These are phyloP conservation scores for Phoma herbarum DNA, from an alignment of 2,329 filamentous ascomycete species.

Conservation along the genomic window DNA sequence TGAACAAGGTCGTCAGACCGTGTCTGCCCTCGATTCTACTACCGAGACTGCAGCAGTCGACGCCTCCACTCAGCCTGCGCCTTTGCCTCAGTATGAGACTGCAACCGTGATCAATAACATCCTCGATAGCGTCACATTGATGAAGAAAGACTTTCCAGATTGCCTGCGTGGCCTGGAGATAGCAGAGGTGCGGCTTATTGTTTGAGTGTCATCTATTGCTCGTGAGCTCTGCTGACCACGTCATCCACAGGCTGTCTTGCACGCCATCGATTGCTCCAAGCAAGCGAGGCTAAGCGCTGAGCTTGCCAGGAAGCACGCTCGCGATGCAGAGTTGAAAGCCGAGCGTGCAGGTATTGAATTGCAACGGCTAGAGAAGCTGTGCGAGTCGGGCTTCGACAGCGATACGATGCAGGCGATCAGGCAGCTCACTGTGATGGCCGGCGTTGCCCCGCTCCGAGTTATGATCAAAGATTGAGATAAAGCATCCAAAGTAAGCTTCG, in stretches of 20 bases:
- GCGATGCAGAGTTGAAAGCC: slow-evolving; percentile 32
- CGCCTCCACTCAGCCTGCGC: neutral
- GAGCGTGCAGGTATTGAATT: slow-evolving; percentile 24
- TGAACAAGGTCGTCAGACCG: neutral
- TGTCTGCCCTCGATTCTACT: neutral
- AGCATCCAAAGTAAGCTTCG: neutral
- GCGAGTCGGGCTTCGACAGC: slow-evolving; percentile 22
- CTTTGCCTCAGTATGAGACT: slow-evolving; percentile 11
- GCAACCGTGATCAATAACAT: slow-evolving; percentile 26
- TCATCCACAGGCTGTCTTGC: slow-evolving; percentile 33
- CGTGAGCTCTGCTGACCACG: slow-evolving; percentile 26
- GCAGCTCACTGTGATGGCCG: slow-evolving; percentile 9
- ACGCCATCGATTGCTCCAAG: slow-evolving; percentile 28
- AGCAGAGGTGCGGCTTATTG: slow-evolving; percentile 35
- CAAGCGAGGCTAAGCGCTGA: slow-evolving; percentile 31
- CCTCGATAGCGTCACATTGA: slow-evolving; percentile 18
- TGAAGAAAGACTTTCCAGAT: slow-evolving; percentile 24
- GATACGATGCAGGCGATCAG: slow-evolving; percentile 25
- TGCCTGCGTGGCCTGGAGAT: slow-evolving; percentile 34
- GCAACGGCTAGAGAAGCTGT: slow-evolving; percentile 21
- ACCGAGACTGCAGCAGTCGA: neutral
- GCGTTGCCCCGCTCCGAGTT: neutral
- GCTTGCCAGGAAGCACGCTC: slow-evolving; percentile 32
- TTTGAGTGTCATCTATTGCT: slow-evolving; percentile 2
- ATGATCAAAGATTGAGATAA: neutral